Percentiles rank a stretch among this genome's conserved stretches.
Conservation (phyloP, 306 rosid species). For the Vigna radiata region DNA sequence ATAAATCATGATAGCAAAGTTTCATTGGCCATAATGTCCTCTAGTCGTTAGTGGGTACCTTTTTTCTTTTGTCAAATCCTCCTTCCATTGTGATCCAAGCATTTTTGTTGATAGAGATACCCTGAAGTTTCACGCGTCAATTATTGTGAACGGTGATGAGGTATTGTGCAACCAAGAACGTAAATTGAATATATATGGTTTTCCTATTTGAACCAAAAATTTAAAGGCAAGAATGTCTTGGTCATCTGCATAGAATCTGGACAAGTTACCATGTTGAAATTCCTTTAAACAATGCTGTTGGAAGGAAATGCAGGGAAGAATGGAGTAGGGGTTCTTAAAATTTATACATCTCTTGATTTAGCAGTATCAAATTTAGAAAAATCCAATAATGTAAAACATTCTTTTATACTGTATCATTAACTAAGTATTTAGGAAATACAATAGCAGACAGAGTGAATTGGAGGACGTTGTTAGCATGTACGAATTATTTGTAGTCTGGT, state of each 20-base stretch:
- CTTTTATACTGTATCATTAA: not conserved
- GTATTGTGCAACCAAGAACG: constrained; percentile 2
- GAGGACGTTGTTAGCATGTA: not conserved
- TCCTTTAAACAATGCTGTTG: not conserved
- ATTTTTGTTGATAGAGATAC: not conserved
- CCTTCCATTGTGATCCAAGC: constrained; percentile 12
- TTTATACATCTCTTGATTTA: not conserved
- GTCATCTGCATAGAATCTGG: not conserved
- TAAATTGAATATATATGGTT: not conserved
- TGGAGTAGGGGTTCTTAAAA: not conserved
- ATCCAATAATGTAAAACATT: not conserved
- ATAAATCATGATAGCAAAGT: not conserved
- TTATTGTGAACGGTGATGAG: not conserved
- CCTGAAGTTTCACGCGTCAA: not conserved
- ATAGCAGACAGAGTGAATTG: not conserved
- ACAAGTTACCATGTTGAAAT: constrained; percentile 21
- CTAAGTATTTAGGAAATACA: not conserved
- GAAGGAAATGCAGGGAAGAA: not conserved
- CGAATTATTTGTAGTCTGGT: constrained; percentile 1
- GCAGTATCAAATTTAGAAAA: constrained; percentile 17
- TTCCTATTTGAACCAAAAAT: not conserved
- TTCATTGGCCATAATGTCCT: constrained; percentile 9
- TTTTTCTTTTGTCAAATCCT: not conserved
- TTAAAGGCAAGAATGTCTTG: not conserved
- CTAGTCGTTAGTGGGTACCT: not conserved